Evolutionary conservation across 768 basidiomycete genomes (phyloP).

Genomic region (Clathrus columnatus): DNA sequence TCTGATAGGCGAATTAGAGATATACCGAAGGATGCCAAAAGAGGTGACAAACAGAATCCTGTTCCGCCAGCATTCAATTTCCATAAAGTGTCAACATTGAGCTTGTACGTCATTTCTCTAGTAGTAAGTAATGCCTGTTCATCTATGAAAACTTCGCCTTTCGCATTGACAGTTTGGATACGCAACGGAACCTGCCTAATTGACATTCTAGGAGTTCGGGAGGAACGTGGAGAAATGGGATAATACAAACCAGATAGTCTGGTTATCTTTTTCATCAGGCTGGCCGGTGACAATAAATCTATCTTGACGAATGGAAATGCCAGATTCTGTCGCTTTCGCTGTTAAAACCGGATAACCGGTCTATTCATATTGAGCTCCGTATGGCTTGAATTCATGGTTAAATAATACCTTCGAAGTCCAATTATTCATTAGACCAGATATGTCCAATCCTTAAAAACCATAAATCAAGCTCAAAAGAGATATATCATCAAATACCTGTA

Average conservation of each 20-base stretch:
- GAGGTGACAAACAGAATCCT: constrained; percentile 61
- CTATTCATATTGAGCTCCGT: too few relatives aligned
- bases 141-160: constrained; percentile 52
- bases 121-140: constrained; percentile 54
- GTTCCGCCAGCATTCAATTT: constrained; percentile 87
- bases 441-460: constrained; percentile 43
- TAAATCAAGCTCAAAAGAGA: not conserved
- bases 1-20: too few relatives aligned
- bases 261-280: constrained; percentile 71
- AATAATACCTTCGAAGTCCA: constrained; percentile 74
- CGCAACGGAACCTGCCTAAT: constrained; percentile 74
- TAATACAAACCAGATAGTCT: constrained; percentile 66
- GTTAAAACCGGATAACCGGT: constrained; percentile 85
- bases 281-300: constrained; percentile 84
- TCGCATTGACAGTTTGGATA: constrained; percentile 51
- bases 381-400: not conserved
- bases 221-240: not conserved
- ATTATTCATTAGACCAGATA: constrained; percentile 76
- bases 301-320: constrained; percentile 78
- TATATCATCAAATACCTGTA: constrained; percentile 33
- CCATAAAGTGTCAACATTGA: constrained; percentile 70
- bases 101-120: constrained; percentile 56
- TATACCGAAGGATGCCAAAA: too few relatives aligned
- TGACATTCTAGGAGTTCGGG: not conserved
- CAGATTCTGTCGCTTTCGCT: constrained; percentile 65